Conservation (phyloP, 164 flowering plant species). For the Pachysandra terminalis region DNA sequence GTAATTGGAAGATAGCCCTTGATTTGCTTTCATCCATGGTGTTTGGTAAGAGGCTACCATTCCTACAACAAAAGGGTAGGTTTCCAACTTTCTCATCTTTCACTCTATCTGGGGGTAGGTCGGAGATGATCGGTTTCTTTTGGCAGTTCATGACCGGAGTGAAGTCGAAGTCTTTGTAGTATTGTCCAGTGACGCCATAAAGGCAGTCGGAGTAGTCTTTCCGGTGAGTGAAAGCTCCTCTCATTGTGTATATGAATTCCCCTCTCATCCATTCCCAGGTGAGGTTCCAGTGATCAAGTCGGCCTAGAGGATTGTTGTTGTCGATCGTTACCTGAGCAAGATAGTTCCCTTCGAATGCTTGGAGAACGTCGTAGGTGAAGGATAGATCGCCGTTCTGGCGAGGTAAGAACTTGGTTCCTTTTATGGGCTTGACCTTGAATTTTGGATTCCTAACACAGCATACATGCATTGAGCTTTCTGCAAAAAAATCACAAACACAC, state of each 20-base stretch:
- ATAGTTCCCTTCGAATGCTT: slow-evolving; percentile 44
- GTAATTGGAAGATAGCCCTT: slow-evolving; percentile 53
- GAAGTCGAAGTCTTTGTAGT: slow-evolving; percentile 58
- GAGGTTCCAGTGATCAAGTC: slow-evolving; percentile 83
- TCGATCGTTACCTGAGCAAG: slow-evolving; percentile 60
- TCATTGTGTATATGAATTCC: slow-evolving; percentile 71
- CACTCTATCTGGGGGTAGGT: slow-evolving; percentile 46
- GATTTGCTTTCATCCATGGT: slow-evolving; percentile 53
- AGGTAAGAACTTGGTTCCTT: slow-evolving; percentile 36
- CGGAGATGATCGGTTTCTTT: slow-evolving; percentile 54
- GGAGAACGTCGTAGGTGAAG: slow-evolving; percentile 50
- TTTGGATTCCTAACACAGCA: slow-evolving; percentile 56
- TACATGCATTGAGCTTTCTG: slow-evolving; percentile 37
- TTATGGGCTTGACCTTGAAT: slow-evolving; percentile 26
- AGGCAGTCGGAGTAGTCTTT: slow-evolving; percentile 54
- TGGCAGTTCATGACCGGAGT: slow-evolving; percentile 56
- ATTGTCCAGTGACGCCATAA: slow-evolving; percentile 52
- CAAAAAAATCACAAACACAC: not conserved
- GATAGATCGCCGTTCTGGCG: slow-evolving; percentile 50
- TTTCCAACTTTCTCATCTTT: slow-evolving; percentile 57
- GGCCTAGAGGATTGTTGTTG: slow-evolving; percentile 53
- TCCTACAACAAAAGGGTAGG: slow-evolving; percentile 64
- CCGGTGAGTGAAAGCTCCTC: slow-evolving; percentile 64
- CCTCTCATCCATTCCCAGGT: slow-evolving; percentile 93
- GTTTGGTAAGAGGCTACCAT: slow-evolving; percentile 56